A percentile compares a stretch with the other conserved stretches of the same genome.
Conservation (phyloP, 129 eudicot genomes). For the Flaveria trinervia region DNA sequence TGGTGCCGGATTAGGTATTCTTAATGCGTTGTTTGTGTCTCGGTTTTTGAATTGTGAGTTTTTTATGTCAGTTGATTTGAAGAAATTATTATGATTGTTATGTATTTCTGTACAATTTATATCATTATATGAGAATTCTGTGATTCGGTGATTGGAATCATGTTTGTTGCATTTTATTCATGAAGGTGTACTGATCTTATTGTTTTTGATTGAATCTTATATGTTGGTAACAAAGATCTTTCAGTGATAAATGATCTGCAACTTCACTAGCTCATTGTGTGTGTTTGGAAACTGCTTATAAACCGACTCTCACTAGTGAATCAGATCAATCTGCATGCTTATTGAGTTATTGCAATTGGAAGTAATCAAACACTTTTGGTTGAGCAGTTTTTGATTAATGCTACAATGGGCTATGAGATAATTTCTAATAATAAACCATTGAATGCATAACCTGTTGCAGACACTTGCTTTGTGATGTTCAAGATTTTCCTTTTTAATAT, state of each 20-base stretch:
- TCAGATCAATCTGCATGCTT: background rate
- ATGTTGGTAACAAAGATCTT: background rate
- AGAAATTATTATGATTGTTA: too few relatives aligned
- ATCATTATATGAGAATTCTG: too few relatives aligned
- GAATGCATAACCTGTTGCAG: constrained; percentile 2
- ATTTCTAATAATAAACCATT: constrained; percentile 1
- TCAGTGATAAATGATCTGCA: background rate
- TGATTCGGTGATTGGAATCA: too few relatives aligned
- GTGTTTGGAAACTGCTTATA: constrained; percentile 13
- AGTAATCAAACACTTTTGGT: background rate
- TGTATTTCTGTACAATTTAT: too few relatives aligned
- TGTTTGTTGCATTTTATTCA: too few relatives aligned
- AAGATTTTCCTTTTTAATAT: constrained; percentile 19
- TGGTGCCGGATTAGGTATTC: constrained; percentile 60
- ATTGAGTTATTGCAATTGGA: background rate
- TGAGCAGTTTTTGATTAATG: constrained; percentile 8
- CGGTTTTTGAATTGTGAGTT: constrained; percentile 41
- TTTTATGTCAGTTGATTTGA: too few relatives aligned
- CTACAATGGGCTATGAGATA: background rate
- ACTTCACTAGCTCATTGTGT: constrained; percentile 13
- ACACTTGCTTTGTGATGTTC: constrained; percentile 19
- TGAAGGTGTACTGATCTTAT: too few relatives aligned
- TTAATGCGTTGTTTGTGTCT: constrained; percentile 58
- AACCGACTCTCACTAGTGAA: background rate
- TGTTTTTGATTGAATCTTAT: background rate